Conservation (phyloP, 805 yeast genomes). For the Metschnikowia kunwiensis region DNA sequence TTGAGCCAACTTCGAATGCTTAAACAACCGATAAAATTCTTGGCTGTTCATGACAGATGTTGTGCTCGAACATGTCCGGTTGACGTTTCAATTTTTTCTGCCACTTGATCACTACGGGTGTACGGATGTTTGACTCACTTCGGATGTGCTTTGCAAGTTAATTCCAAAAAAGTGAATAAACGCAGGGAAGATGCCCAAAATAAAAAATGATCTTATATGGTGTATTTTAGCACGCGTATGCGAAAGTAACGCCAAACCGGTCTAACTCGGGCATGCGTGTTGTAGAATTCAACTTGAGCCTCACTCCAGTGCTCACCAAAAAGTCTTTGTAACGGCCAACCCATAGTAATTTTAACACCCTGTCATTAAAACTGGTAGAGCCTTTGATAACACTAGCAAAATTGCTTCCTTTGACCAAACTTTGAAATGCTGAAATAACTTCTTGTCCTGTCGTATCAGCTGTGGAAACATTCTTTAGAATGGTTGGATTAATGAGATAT, state of each 20-base stretch:
- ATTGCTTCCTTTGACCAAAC: slow-evolving; percentile 48
- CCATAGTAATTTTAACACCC: slow-evolving; percentile 68
- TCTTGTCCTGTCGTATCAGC: slow-evolving; percentile 10
- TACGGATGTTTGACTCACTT: slow-evolving; percentile 12
- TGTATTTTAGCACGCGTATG: slow-evolving; percentile 51
- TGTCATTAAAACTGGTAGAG: slow-evolving; percentile 65
- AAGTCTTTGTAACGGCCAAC: slow-evolving; percentile 84
- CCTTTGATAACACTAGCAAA: slow-evolving; percentile 72
- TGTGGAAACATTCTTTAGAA: slow-evolving; percentile 13
- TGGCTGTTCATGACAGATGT: slow-evolving; percentile 17
- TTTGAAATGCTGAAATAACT: slow-evolving; percentile 51
- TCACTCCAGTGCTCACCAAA: slow-evolving; percentile 70
- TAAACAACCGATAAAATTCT: slow-evolving; percentile 28
- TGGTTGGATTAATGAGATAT: slow-evolving; percentile 27
- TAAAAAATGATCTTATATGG: background rate
- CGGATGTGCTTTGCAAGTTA: too few species aligned
- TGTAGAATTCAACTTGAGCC: slow-evolving; percentile 37
- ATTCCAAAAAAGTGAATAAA: background rate
- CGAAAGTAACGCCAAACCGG: slow-evolving; percentile 57
- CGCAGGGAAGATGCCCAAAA: too few species aligned
- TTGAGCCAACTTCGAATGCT: slow-evolving; percentile 41
- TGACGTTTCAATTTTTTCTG: too few species aligned
- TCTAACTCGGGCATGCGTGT: slow-evolving; percentile 46
- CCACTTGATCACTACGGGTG: slow-evolving; percentile 8
- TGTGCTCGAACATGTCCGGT: too few species aligned